phyloP scores from a whole-genome alignment of 2,329 filamentous ascomycete species.

The Exophiala mesophila region DNA sequence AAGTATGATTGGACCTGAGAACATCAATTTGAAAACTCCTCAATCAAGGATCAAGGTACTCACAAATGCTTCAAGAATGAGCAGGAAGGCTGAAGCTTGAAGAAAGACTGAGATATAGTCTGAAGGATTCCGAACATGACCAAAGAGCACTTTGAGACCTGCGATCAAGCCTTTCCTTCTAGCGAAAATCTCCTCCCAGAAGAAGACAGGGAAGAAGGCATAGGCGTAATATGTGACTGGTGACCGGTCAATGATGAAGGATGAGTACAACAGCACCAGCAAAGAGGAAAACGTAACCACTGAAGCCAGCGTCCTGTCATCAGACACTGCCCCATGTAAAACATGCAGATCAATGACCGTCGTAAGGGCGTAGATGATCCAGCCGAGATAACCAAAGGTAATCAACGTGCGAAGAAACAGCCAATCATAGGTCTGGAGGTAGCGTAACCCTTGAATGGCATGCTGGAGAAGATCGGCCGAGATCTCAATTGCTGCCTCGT shows the following conservation, averaged over 20 bases:
- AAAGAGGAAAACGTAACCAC: slow-evolving; percentile 67
- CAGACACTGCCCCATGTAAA: slow-evolving; percentile 62
- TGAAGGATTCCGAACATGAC: slow-evolving; percentile 58
- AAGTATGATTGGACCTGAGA: slow-evolving; percentile 83
- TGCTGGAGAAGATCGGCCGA: slow-evolving; percentile 72
- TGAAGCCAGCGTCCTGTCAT: slow-evolving; percentile 57
- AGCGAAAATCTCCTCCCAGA: slow-evolving; percentile 94
- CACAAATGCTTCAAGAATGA: slow-evolving; percentile 72
- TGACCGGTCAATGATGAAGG: slow-evolving; percentile 74
- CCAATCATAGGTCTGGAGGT: slow-evolving; percentile 98
- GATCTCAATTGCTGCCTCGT: slow-evolving; percentile 72
- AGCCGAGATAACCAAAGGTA: slow-evolving; percentile 85
- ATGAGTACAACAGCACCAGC: slow-evolving; percentile 70
- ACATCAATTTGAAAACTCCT: slow-evolving; percentile 14
- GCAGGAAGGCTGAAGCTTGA: slow-evolving; percentile 64
- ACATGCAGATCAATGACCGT: slow-evolving; percentile 87
- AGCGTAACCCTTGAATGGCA: slow-evolving; percentile 76
- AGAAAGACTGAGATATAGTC: slow-evolving; percentile 57
- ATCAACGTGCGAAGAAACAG: slow-evolving; percentile 85
- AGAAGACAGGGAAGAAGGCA: slow-evolving; percentile 83
- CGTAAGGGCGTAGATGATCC: slow-evolving; percentile 88
- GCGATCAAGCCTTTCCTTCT: slow-evolving; percentile 63
- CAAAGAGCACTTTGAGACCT: slow-evolving; percentile 65
- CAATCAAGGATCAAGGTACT: slow-evolving; percentile 11
- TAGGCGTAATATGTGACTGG: slow-evolving; percentile 85